Percentiles rank a stretch among this genome's conserved stretches.
Conservation (phyloP, 768 basidiomycete species). For the Trametes maxima region DNA sequence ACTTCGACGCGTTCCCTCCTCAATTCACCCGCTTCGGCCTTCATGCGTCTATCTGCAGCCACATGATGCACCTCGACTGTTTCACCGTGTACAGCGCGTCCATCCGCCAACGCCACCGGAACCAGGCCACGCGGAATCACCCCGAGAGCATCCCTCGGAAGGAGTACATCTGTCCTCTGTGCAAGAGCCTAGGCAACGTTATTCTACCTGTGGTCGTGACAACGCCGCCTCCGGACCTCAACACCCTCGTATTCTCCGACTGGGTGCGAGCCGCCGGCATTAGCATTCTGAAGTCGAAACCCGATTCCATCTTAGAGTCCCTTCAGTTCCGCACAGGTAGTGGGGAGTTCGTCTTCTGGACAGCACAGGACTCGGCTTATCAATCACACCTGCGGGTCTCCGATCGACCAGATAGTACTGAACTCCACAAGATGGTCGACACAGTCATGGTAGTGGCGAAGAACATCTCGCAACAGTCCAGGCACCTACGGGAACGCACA, state of each 20-base stretch:
- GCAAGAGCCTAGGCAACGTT: slow-evolving; percentile 94
- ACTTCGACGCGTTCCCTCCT: slow-evolving; percentile 75
- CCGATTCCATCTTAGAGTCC: slow-evolving; percentile 69
- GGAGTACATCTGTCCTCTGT: slow-evolving; percentile 95
- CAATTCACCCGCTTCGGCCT: slow-evolving; percentile 82
- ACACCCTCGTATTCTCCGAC: slow-evolving; percentile 70
- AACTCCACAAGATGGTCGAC: slow-evolving; percentile 81
- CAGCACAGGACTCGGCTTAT: slow-evolving; percentile 78
- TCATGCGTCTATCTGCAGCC: slow-evolving; percentile 86
- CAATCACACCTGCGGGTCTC: slow-evolving; percentile 52
- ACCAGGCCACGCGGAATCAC: slow-evolving; percentile 89
- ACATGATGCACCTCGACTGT: slow-evolving; percentile 96
- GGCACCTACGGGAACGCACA: slow-evolving; percentile 76
- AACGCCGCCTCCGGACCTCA: slow-evolving; percentile 48
- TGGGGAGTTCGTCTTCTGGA: slow-evolving; percentile 89
- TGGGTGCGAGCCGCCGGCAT: slow-evolving; percentile 92
- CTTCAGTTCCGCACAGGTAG: slow-evolving; percentile 79
- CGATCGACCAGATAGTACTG: slow-evolving; percentile 55
- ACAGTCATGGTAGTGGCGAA: slow-evolving; percentile 80
- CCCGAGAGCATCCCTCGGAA: slow-evolving; percentile 92
- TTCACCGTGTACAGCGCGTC: slow-evolving; percentile 89
- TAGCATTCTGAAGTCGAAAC: slow-evolving; percentile 82
- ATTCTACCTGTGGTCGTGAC: slow-evolving; percentile 79
- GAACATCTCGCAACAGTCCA: slow-evolving; percentile 81
- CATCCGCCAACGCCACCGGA: slow-evolving; percentile 82